phyloP scores from a whole-genome alignment of 1,139 yeast species.

The Hemisphaericaspora xylofermentans region DNA sequence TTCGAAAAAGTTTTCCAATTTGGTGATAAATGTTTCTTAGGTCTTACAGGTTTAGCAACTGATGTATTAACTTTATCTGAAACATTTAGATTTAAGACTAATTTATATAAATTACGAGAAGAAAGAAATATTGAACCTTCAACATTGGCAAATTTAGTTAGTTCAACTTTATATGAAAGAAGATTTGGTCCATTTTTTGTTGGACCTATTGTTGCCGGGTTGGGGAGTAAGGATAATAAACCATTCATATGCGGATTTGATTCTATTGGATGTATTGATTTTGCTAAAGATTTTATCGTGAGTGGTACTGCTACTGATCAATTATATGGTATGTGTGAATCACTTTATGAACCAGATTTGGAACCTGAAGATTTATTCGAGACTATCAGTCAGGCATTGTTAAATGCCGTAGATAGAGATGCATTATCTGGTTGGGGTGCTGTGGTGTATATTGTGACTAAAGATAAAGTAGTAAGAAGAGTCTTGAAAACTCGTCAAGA shows the following conservation, averaged over 20 bases:
- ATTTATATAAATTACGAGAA: slow-evolving; percentile 86
- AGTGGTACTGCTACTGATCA: slow-evolving; percentile 96
- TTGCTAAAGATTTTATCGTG: slow-evolving; percentile 93
- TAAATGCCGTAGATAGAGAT: slow-evolving; percentile 96
- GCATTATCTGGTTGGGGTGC: slow-evolving; percentile 99
- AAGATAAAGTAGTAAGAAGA: slow-evolving; percentile 86
- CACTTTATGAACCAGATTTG: slow-evolving; percentile 89
- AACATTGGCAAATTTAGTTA: slow-evolving; percentile 89
- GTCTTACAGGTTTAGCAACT: slow-evolving; percentile 92
- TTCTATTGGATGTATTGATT: slow-evolving; percentile 94
- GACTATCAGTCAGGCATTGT: slow-evolving; percentile 88
- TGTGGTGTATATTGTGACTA: slow-evolving; percentile 86
- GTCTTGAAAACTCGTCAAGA: slow-evolving; percentile 94
- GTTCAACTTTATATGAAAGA: slow-evolving; percentile 84
- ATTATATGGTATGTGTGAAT: slow-evolving; percentile 97
- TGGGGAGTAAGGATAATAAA: slow-evolving; percentile 72
- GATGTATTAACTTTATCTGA: slow-evolving; percentile 88
- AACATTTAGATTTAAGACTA: slow-evolving; percentile 78
- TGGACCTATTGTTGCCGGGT: slow-evolving; percentile 96
- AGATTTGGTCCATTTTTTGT: slow-evolving; percentile 97
- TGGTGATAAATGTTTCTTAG: slow-evolving; percentile 79
- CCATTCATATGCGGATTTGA: slow-evolving; percentile 97
- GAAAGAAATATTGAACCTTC: slow-evolving; percentile 91
- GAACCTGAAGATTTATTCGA: slow-evolving; percentile 96
- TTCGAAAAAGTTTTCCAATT: slow-evolving; percentile 88